Conservation (phyloP, 2,329 filamentous ascomycete species). For the Periconia sp. region DNA sequence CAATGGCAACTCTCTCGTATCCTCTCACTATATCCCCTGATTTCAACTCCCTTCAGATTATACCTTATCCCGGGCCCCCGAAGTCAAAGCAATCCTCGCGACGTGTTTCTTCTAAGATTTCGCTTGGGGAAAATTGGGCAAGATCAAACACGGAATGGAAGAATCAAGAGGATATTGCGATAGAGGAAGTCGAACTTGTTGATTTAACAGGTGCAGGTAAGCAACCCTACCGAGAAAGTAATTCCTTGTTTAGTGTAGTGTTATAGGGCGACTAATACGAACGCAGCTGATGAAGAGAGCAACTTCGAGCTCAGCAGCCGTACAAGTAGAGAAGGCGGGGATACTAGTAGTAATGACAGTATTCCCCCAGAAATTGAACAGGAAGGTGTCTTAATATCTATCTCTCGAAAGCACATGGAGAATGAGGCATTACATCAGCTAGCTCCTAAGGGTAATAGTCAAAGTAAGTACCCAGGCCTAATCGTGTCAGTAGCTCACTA, state of each 20-base stretch:
- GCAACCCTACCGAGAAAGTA: conserved; percentile 10
- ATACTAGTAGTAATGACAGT: no score
- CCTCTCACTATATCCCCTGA: conserved; percentile 7
- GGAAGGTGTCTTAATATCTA: no score
- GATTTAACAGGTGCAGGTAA: conserved; percentile 17
- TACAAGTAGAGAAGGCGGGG: no score
- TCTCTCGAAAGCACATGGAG: no score
- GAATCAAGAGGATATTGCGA: conserved; percentile 10
- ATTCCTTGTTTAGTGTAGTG: conserved; percentile 7
- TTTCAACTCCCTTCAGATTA: conserved; percentile 17
- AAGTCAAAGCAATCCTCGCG: conserved; percentile 12
- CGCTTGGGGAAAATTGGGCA: conserved; percentile 5
- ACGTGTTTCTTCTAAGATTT: conserved; percentile 11
- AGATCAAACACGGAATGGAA: conserved; percentile 11
- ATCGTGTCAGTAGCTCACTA: conserved; percentile 11
- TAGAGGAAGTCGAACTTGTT: conserved; percentile 13
- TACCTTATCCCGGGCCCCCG: conserved; percentile 13
- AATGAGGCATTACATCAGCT: no score
- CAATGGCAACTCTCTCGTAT: conserved; percentile 11
- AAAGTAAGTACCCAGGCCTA: conserved; percentile 15
- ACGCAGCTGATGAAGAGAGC: conserved; percentile 12
- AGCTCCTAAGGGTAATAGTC: conserved; percentile 9
- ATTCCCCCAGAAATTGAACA: no score
- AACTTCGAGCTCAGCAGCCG: conserved; percentile 13
- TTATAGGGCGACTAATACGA: conserved; percentile 15